Percentiles rank a stretch among this genome's conserved stretches.
phyloP scores from a whole-genome alignment of 1,139 yeast species.

The Diutina neorugosa region DNA sequence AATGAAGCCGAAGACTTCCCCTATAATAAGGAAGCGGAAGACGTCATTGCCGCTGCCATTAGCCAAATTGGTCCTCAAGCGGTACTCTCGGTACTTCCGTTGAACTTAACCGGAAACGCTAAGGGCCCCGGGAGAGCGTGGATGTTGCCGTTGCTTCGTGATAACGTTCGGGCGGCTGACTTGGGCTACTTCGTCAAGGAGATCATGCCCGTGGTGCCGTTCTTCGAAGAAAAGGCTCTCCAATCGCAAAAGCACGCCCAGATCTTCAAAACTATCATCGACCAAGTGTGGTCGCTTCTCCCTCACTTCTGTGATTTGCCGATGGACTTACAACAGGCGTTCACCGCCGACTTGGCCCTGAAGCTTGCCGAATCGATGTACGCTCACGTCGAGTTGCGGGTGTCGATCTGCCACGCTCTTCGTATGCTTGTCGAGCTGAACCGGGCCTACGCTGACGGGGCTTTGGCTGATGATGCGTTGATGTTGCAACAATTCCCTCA shows the following conservation, averaged over 20 bases:
- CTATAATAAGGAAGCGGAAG: conserved; percentile 67
- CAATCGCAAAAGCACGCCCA: conserved; percentile 43
- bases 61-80: conserved; percentile 77
- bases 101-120: conserved; percentile 43
- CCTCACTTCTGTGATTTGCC: conserved; percentile 90
- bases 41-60: conserved; percentile 67
- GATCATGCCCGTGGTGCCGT: conserved; percentile 56
- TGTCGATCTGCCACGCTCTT: conserved; percentile 69
- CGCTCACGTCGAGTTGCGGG: conserved; percentile 63
- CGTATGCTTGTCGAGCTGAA: conserved; percentile 72
- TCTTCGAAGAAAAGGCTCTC: conserved; percentile 37
- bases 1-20: conserved; percentile 61
- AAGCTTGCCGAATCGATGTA: conserved; percentile 64
- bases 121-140: conserved; percentile 77
- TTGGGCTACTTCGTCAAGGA: conserved; percentile 49
- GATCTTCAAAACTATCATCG: conserved; percentile 70
- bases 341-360: conserved; percentile 70
- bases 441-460: conserved; percentile 47
- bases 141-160: conserved; percentile 88
- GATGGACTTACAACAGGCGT: conserved; percentile 49
- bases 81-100: conserved; percentile 63
- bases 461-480: conserved; percentile 42
- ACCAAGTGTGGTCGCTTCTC: conserved; percentile 84
- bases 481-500: conserved; percentile 43
- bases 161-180: conserved; percentile 62